A percentile compares a stretch with the other conserved stretches of the same genome.
phyloP scores from a whole-genome alignment of 768 basidiomycete species.

The Auricularia sp. region DNA sequence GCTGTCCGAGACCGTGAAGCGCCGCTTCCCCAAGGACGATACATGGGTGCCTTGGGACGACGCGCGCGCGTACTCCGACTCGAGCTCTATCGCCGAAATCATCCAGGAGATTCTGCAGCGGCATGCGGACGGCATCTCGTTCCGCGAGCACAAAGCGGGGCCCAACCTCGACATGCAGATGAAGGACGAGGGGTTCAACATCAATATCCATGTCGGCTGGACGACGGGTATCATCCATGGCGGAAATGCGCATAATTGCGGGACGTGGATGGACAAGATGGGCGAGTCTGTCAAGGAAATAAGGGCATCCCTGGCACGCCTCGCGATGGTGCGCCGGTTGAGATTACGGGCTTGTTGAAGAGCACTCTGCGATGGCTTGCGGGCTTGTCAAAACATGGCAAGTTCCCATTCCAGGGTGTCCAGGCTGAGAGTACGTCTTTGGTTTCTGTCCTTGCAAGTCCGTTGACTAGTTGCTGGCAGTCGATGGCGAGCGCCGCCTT shows the following conservation, averaged over 20 bases:
- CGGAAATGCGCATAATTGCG: slow-evolving; percentile 78
- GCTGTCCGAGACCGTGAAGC: slow-evolving; percentile 69
- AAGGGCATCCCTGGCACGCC: slow-evolving; percentile 96
- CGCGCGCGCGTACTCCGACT: slow-evolving; percentile 66
- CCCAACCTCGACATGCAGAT: slow-evolving; percentile 97
- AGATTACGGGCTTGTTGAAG: slow-evolving; percentile 89
- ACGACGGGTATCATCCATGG: slow-evolving; percentile 81
- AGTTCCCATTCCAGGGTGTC: slow-evolving; percentile 89
- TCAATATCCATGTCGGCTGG: slow-evolving; percentile 94
- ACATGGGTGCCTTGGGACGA: slow-evolving; percentile 92
- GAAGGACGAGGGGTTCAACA: slow-evolving; percentile 85
- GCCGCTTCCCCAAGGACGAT: slow-evolving; percentile 93
- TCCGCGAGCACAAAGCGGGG: slow-evolving; percentile 94
- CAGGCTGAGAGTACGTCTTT: slow-evolving; percentile 57
- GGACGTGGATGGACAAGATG: slow-evolving; percentile 99
- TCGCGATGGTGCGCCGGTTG: slow-evolving; percentile 89
- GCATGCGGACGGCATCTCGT: slow-evolving; percentile 84
- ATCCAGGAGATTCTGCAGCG: slow-evolving; percentile 94
- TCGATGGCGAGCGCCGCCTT: slow-evolving; percentile 52
- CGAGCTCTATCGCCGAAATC: slow-evolving; percentile 82
- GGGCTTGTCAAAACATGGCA: slow-evolving; percentile 46
- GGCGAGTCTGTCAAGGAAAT: slow-evolving; percentile 81
- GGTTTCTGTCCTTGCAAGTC: background rate
- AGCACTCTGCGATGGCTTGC: slow-evolving; percentile 88
- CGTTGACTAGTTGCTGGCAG: slow-evolving; percentile 27